A percentile compares a stretch with the other conserved stretches of the same genome.
Conservation (phyloP, 805 yeast species). For the Saccharomyces mikatae region DNA sequence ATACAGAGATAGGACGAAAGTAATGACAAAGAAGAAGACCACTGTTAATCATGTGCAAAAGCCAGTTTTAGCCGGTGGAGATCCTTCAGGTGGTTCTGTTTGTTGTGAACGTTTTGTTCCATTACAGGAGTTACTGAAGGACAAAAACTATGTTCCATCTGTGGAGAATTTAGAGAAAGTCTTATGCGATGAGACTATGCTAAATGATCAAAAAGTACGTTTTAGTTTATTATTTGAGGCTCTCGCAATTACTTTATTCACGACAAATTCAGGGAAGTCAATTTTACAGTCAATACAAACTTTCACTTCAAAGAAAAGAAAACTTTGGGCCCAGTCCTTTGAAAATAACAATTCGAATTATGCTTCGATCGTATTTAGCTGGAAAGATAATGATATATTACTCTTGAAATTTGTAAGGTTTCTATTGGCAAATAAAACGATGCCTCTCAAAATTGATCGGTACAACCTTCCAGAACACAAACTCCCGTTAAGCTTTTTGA, state of each 20-base stretch:
- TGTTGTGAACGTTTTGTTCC: neutral
- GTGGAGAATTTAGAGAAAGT: constrained; percentile 1
- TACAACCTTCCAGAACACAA: constrained; percentile 2
- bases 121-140: neutral
- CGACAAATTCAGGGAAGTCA: constrained; percentile 21
- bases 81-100: neutral
- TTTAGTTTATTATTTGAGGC: constrained; percentile 8
- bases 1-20: neutral
- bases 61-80: neutral
- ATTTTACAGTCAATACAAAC: constrained; percentile 5
- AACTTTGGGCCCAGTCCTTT: constrained; percentile 2
- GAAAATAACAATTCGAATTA: neutral
- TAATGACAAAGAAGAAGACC: neutral
- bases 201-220: neutral
- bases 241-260: constrained; percentile 13
- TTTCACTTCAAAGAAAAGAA: neutral
- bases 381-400: neutral
- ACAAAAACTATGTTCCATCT: constrained; percentile 5
- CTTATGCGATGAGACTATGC: neutral
- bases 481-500: constrained; percentile 1
- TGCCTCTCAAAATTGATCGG: constrained; percentile 2
- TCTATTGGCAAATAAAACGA: constrained; percentile 10
- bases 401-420: constrained; percentile 10
- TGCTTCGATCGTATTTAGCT: neutral
- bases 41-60: neutral